Evolutionary conservation across 495 filamentous ascomycete species (phyloP).

Genomic region (Penicillium bovifimosum): DNA sequence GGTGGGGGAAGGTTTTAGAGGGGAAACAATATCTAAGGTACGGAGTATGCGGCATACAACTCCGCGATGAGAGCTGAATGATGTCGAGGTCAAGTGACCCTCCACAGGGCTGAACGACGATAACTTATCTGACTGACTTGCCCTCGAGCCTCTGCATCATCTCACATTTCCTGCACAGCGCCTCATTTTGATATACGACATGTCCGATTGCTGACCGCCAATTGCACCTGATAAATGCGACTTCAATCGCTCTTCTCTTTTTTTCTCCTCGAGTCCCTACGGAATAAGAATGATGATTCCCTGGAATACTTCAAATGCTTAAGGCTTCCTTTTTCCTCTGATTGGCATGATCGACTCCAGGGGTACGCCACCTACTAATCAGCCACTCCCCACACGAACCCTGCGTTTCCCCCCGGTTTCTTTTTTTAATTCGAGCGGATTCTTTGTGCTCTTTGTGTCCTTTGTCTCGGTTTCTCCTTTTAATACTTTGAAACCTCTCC

Average conservation of each 20-base stretch:
- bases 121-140: too few species aligned
- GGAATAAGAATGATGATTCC: neutral
- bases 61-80: neutral
- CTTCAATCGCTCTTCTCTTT: neutral
- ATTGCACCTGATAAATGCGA: neutral
- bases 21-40: too few species aligned
- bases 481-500: too few species aligned
- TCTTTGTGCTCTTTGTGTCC: neutral
- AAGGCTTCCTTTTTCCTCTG: neutral
- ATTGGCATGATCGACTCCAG: slow-evolving; percentile 9
- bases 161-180: neutral
- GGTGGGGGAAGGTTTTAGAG: neutral
- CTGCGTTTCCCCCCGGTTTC: slow-evolving; percentile 19
- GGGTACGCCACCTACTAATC: slow-evolving; percentile 23
- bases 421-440: neutral
- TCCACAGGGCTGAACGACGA: neutral
- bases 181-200: neutral
- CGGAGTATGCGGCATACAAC: too few species aligned
- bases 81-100: neutral
- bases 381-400: slow-evolving; percentile 20
- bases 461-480: neutral
- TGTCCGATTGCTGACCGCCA: slow-evolving; percentile 1
- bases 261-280: neutral
- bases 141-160: neutral
- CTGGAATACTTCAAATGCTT: neutral